These are phyloP conservation scores for Graphilbum sp. DNA, from an alignment of 2,329 filamentous ascomycete species.

Conservation along the genomic window DNA sequence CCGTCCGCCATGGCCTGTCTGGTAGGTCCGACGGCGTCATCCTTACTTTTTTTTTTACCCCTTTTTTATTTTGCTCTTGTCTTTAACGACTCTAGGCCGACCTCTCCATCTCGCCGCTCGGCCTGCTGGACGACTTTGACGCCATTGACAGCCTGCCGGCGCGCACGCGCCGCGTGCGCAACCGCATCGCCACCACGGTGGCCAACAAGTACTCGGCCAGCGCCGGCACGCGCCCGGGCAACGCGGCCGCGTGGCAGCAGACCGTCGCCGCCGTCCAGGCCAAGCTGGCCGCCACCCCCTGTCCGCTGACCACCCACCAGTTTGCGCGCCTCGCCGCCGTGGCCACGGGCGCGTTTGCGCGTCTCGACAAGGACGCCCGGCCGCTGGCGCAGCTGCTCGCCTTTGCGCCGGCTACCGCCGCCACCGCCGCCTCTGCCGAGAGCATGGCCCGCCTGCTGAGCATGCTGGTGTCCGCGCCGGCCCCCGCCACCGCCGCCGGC, in stretches of 20 bases:
- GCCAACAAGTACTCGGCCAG: constrained; percentile 12
- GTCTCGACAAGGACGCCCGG: constrained; percentile 20
- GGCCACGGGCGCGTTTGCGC: constrained; percentile 15
- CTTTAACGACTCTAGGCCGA: constrained; percentile 14
- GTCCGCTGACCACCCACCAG: constrained; percentile 3
- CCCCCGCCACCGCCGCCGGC: constrained; percentile 6
- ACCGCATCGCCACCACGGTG: constrained; percentile 9
- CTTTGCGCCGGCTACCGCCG: constrained; percentile 14
- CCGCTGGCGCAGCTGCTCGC: constrained; percentile 11
- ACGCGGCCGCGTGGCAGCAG: constrained; percentile 11
- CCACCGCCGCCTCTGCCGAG: constrained; percentile 10
- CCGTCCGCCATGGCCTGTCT: constrained; percentile 12
- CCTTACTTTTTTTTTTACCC: too few relatives aligned
- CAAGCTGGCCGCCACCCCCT: background rate
- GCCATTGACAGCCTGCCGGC: constrained; percentile 6
- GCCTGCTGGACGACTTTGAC: constrained; percentile 8
- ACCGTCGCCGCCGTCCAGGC: constrained; percentile 4
- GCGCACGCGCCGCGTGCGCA: constrained; percentile 7
- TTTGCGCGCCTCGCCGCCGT: constrained; percentile 13
- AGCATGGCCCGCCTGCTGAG: constrained; percentile 25
- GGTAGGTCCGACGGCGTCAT: constrained; percentile 11
- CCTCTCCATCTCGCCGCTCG: constrained; percentile 1
- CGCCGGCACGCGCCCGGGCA: constrained; percentile 9
- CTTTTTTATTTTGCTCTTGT: too few relatives aligned
- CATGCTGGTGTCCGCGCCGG: constrained; percentile 19